These are phyloP conservation scores for Goniomonas avonlea DNA, from an alignment of 78 protist genomes.

Conservation along the genomic window DNA sequence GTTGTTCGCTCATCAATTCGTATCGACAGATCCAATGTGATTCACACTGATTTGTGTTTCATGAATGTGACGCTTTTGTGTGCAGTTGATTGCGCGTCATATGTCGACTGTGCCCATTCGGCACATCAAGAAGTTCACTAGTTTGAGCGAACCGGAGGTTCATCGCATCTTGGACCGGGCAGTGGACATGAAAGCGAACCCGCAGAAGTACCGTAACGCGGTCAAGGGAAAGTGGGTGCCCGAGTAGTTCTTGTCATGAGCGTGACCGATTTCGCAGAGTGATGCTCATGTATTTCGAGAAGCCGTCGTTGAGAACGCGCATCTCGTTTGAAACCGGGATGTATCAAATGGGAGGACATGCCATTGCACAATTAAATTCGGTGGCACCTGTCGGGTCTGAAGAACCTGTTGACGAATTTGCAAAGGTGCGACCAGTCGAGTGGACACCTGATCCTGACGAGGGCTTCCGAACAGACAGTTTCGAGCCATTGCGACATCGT, in stretches of 20 bases:
- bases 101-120: background rate
- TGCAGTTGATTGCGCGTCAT: too few relatives aligned
- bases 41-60: too few relatives aligned
- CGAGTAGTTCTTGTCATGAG: background rate
- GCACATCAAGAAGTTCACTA: background rate
- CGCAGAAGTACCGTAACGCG: background rate
- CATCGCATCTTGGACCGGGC: background rate
- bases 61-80: too few relatives aligned
- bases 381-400: slow-evolving; percentile 61
- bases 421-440: background rate
- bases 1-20: too few relatives aligned
- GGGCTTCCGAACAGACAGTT: background rate
- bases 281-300: slow-evolving; percentile 55
- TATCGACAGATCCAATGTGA: too few relatives aligned
- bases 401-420: slow-evolving; percentile 38
- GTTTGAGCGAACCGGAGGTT: background rate
- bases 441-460: background rate
- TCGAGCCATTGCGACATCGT: slow-evolving; percentile 30
- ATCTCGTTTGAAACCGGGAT: slow-evolving; percentile 62
- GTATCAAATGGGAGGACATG: slow-evolving; percentile 62
- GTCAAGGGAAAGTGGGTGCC: background rate
- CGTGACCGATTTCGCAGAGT: slow-evolving; percentile 9
- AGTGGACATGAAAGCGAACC: background rate
- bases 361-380: slow-evolving; percentile 49
- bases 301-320: slow-evolving; percentile 67